phyloP scores from a whole-genome alignment of 306 rosid genomes.

The Benincasa hispida region DNA sequence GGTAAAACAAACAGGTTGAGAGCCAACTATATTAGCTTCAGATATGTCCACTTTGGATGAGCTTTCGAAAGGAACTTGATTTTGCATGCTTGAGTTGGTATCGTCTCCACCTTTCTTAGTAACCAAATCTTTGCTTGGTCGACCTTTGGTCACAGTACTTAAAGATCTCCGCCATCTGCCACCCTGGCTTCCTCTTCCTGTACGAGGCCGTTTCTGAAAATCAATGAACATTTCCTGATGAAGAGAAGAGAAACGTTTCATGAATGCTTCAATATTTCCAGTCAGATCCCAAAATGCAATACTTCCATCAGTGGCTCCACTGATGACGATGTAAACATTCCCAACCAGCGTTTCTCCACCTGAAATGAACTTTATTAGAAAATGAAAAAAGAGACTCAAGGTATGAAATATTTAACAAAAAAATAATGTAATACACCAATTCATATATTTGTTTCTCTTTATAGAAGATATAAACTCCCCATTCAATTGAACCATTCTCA shows the following conservation, averaged over 20 bases:
- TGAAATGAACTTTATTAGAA: slow-evolving; percentile 12
- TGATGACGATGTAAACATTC: slow-evolving; percentile 45
- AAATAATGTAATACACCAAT: not conserved
- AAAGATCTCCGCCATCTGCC: slow-evolving; percentile 89
- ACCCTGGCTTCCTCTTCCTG: slow-evolving; percentile 98
- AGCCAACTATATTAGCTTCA: slow-evolving; percentile 16
- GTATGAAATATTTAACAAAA: slow-evolving; percentile 1
- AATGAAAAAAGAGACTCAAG: slow-evolving; percentile 4
- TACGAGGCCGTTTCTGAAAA: slow-evolving; percentile 75
- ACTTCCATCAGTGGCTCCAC: slow-evolving; percentile 98
- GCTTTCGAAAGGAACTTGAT: slow-evolving; percentile 14
- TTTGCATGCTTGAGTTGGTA: slow-evolving; percentile 6
- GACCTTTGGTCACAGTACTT: slow-evolving; percentile 31
- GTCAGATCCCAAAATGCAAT: slow-evolving; percentile 84
- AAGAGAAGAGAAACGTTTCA: slow-evolving; percentile 41
- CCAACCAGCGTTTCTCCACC: slow-evolving; percentile 32
- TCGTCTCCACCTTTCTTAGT: slow-evolving; percentile 19
- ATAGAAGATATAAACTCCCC: not conserved
- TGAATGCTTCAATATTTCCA: slow-evolving; percentile 52
- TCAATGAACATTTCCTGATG: slow-evolving; percentile 44
- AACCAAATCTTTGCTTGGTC: slow-evolving; percentile 10
- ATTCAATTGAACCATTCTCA: not conserved
- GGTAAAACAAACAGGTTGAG: slow-evolving; percentile 24
- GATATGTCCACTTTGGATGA: slow-evolving; percentile 23
- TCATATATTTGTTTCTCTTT: not conserved